These are phyloP conservation scores for Inosperma sp. DNA, from an alignment of 768 basidiomycete species.

Conservation along the genomic window DNA sequence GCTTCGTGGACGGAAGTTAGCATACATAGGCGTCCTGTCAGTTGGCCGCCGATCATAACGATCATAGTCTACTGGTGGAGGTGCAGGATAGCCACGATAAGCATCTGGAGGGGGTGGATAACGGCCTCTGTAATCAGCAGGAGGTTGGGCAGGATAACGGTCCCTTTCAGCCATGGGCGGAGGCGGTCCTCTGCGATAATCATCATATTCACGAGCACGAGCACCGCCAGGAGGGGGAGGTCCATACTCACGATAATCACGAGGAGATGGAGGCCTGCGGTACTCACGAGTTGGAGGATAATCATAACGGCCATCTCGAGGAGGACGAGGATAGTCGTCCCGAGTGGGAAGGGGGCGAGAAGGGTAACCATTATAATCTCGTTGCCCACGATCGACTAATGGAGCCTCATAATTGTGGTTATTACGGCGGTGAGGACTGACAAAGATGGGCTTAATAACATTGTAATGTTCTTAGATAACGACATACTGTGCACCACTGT, in stretches of 20 bases:
- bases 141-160: conserved; percentile 49
- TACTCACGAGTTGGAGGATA: conserved; percentile 56
- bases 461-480: neutral
- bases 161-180: conserved; percentile 40
- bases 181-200: conserved; percentile 52
- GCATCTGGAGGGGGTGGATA: conserved; percentile 46
- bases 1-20: conserved; percentile 53
- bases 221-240: conserved; percentile 35
- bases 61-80: conserved; percentile 54
- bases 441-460: conserved; percentile 2
- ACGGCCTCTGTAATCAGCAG: conserved; percentile 55
- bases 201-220: conserved; percentile 67
- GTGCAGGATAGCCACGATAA: conserved; percentile 48
- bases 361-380: conserved; percentile 55
- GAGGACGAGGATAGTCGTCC: conserved; percentile 48
- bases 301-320: conserved; percentile 57
- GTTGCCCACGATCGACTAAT: conserved; percentile 55
- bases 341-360: conserved; percentile 42
- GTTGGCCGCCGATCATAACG: conserved; percentile 55
- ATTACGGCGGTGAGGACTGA: conserved; percentile 38
- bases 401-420: conserved; percentile 44
- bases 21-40: conserved; percentile 47
- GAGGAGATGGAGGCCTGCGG: conserved; percentile 57
- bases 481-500: conserved; percentile 50
- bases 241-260: conserved; percentile 66